phyloP scores from a whole-genome alignment of 148 eudicot species.

The Camellia lanceoleosa region DNA sequence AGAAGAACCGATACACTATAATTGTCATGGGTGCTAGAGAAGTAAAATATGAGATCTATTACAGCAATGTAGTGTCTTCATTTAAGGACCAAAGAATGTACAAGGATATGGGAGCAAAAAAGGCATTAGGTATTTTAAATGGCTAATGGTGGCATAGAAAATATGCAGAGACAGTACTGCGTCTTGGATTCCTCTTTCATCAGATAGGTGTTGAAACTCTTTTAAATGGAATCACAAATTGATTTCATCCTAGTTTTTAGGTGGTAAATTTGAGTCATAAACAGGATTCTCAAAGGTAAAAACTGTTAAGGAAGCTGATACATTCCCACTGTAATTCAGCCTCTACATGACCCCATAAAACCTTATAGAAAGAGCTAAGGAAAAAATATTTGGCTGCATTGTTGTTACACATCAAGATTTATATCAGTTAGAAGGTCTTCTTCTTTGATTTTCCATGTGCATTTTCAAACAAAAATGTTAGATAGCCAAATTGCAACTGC shows the following conservation, averaged over 20 bases:
- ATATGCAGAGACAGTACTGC: neutral
- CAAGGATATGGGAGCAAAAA: too few species aligned
- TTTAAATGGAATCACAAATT: too few species aligned
- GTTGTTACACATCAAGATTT: neutral
- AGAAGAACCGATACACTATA: neutral
- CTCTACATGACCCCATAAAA: neutral
- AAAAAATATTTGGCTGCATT: neutral
- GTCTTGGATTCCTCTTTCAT: neutral
- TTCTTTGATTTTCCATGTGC: neutral
- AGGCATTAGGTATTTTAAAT: too few species aligned
- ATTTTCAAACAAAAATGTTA: constrained; percentile 4
- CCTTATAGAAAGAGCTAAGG: neutral
- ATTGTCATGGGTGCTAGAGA: neutral
- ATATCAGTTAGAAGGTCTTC: neutral
- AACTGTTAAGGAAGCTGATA: neutral
- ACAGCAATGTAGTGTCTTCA: neutral
- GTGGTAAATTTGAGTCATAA: too few species aligned
- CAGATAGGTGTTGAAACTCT: neutral
- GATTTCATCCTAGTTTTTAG: too few species aligned
- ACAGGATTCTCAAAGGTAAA: too few species aligned
- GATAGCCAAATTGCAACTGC: neutral
- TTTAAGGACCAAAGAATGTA: too few species aligned
- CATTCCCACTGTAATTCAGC: neutral
- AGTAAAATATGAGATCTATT: neutral
- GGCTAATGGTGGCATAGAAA: too few species aligned